phyloP scores from a whole-genome alignment of 306 rosid genomes.

The Quercus suber region DNA sequence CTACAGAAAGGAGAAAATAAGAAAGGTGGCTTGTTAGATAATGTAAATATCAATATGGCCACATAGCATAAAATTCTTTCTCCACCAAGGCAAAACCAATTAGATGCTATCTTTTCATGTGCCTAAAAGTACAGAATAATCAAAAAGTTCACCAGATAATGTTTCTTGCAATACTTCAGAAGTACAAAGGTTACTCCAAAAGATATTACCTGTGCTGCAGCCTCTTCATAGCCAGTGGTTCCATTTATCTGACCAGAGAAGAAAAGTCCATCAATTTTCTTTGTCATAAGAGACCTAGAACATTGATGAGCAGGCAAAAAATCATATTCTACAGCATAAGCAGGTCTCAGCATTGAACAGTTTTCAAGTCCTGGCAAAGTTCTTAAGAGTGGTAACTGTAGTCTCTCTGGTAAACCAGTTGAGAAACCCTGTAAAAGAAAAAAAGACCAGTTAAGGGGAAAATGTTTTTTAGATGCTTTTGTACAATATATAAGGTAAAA shows the following conservation, averaged over 20 bases:
- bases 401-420: constrained; percentile 93
- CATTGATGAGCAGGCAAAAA: constrained; percentile 95
- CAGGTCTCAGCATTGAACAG: constrained; percentile 97
- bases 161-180: neutral
- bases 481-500: neutral
- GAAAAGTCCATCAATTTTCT: constrained; percentile 87
- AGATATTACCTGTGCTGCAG: constrained; percentile 82
- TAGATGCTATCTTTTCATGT: neutral
- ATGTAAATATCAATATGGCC: constrained; percentile 13
- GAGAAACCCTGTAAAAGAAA: constrained; percentile 74
- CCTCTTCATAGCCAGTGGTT: constrained; percentile 98
- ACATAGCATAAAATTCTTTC: constrained; percentile 1
- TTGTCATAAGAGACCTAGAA: constrained; percentile 87
- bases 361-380: constrained; percentile 98
- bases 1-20: constrained; percentile 28
- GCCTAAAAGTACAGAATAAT: neutral
- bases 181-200: constrained; percentile 13
- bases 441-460: constrained; percentile 13
- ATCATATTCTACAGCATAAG: constrained; percentile 97
- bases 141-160: neutral
- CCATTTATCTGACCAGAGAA: constrained; percentile 99
- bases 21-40: constrained; percentile 14
- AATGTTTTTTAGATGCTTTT: neutral
- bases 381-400: constrained; percentile 88
- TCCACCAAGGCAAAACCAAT: neutral